Percentiles rank a stretch among this genome's conserved stretches.
Evolutionary conservation across 2,329 filamentous ascomycete species (phyloP).

Genomic region (Pseudopithomyces maydicus): DNA sequence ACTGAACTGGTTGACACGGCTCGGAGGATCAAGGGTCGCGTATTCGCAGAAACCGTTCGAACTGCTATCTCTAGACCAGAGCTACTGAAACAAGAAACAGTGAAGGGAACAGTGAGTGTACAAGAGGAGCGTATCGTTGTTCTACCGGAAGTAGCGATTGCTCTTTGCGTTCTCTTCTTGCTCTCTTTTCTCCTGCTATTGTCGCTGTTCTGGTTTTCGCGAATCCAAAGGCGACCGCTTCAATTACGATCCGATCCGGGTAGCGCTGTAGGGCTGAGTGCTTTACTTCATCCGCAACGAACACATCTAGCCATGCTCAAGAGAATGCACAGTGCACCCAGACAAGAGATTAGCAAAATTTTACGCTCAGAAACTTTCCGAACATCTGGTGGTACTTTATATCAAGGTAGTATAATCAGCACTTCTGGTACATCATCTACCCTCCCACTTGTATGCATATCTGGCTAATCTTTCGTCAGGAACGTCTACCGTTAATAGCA

Average conservation of each 20-base stretch:
- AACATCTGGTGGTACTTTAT: conserved; percentile 7
- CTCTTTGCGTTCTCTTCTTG: conserved; percentile 18
- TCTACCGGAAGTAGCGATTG: conserved; percentile 18
- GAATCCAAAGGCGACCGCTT: conserved; percentile 17
- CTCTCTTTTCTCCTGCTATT: conserved; percentile 15
- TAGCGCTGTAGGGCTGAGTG: conserved; percentile 18
- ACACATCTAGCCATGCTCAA: conserved; percentile 7
- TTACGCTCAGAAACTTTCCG: conserved; percentile 16
- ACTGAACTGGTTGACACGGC: conserved; percentile 6
- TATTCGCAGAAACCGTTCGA: conserved; percentile 21
- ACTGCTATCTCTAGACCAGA: conserved; percentile 12
- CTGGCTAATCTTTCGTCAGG: not conserved
- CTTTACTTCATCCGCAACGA: conserved; percentile 8
- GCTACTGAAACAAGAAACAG: not conserved
- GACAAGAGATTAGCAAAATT: conserved; percentile 1
- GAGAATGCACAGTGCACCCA: conserved; percentile 12
- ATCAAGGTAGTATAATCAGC: not conserved
- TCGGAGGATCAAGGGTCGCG: conserved; percentile 20
- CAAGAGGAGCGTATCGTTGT: conserved; percentile 21
- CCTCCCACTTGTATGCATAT: not conserved
- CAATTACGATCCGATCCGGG: conserved; percentile 20
- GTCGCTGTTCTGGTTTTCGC: conserved; percentile 16
- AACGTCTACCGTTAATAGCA: not conserved
- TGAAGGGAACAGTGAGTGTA: conserved; percentile 7
- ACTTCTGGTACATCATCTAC: conserved; percentile 1